phyloP scores from a whole-genome alignment of 108 stramenopile genomes.

The Pseudonitzschia pungens region DNA sequence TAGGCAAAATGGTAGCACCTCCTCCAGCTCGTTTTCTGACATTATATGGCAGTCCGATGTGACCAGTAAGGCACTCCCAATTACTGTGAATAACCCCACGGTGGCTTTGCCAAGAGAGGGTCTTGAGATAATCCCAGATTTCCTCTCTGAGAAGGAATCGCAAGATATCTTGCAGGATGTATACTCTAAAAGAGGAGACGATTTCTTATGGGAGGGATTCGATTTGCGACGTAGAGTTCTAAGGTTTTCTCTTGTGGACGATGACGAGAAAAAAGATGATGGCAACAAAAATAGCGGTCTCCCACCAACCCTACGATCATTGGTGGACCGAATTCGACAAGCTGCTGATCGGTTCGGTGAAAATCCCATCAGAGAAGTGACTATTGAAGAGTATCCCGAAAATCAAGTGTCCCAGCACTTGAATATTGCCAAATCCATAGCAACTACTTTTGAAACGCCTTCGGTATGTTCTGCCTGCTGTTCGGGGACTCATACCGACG shows the following conservation, averaged over 20 bases:
- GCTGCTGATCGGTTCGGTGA: slow-evolving; percentile 4
- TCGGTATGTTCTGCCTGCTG: slow-evolving; percentile 9
- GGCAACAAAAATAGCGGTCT: slow-evolving; percentile 17
- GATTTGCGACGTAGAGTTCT: slow-evolving; percentile 63
- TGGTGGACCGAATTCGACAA: slow-evolving; percentile 21
- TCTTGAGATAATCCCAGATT: slow-evolving; percentile 20
- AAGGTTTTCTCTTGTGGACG: slow-evolving; percentile 29
- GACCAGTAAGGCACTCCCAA: background rate
- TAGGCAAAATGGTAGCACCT: background rate
- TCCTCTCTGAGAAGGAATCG: slow-evolving; percentile 25
- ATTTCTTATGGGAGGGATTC: slow-evolving; percentile 60
- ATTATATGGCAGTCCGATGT: background rate
- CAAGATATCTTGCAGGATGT: slow-evolving; percentile 15
- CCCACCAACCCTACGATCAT: slow-evolving; percentile 9
- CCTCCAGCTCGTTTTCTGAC: background rate
- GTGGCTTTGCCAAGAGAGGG: background rate
- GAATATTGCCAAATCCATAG: slow-evolving; percentile 14
- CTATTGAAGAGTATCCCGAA: slow-evolving; percentile 35
- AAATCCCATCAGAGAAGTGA: slow-evolving; percentile 21
- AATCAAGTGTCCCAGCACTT: slow-evolving; percentile 24
- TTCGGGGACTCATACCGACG: background rate
- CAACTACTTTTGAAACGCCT: slow-evolving; percentile 50
- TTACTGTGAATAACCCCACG: slow-evolving; percentile 5
- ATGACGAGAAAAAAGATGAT: background rate
- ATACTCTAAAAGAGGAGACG: slow-evolving; percentile 7